phyloP scores from a whole-genome alignment of 805 yeast species.

The Sungouiozyma ichnusensis region DNA sequence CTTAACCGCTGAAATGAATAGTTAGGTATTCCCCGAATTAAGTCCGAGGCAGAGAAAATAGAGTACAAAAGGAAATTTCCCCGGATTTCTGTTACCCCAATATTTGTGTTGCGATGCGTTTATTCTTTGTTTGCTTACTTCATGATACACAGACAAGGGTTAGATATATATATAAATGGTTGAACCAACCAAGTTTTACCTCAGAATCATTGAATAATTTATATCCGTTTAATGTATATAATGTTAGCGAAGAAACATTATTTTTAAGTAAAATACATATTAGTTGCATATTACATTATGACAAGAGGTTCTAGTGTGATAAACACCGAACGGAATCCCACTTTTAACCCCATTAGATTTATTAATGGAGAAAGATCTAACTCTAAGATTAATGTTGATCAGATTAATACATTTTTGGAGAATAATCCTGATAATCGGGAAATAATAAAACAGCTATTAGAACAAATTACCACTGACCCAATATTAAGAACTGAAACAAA shows the following conservation, averaged over 20 bases:
- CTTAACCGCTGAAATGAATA: background rate
- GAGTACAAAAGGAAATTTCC: background rate
- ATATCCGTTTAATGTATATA: too few species aligned
- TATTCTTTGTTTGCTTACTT: too few species aligned
- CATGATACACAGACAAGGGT: too few species aligned
- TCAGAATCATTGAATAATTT: too few species aligned
- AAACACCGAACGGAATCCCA: conserved; percentile 8
- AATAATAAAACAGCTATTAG: conserved; percentile 39
- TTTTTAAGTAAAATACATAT: too few species aligned
- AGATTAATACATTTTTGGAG: conserved; percentile 48
- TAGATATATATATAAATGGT: too few species aligned
- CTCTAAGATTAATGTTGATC: conserved; percentile 34
- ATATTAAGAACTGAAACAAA: conserved; percentile 42
- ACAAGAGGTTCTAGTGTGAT: conserved; percentile 21
- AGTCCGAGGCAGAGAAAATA: background rate
- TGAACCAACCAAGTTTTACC: too few species aligned
- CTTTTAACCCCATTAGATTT: conserved; percentile 22
- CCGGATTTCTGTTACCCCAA: background rate
- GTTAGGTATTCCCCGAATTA: background rate
- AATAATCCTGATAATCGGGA: conserved; percentile 37
- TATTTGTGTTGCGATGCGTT: too few species aligned
- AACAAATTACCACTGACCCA: conserved; percentile 60
- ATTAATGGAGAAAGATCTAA: conserved; percentile 35
- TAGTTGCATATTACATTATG: conserved; percentile 12
- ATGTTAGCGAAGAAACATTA: too few species aligned